Base-by-base conservation (phyloP, 1,139 yeast species). In the Lodderomyces theae region DNA sequence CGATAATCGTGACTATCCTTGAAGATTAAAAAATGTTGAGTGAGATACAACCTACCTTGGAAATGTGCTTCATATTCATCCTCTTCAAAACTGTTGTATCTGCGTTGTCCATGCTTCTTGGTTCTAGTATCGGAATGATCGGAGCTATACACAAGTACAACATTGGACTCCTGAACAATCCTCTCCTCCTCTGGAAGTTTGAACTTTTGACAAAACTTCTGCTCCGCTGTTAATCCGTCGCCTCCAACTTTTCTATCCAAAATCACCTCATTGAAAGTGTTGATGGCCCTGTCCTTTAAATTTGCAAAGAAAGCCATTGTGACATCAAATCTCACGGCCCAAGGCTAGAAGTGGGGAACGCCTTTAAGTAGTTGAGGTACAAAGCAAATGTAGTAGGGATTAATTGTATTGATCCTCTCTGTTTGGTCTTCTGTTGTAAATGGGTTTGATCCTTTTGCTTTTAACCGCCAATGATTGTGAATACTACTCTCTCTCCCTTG, bases 1-100 rank as follows among this genome's bases (percentile, higher is more conserved):
- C 81, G 73, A 35, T 73, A 69, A 54, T 88, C 95, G 49, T 79
- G 80, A 4, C 79, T 75, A 53, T 87, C 88, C 42, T 79, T 71
- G 56, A 89, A 89, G 24, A 87, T 78, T 38, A 92, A 57, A 57
- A 81, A 92, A 48, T 85, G 86, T 42, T 79, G 80, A 1, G 96
- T 86, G 34, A 90, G 61, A 50, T 67, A 82, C 13, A 90, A 52
- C 49, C 78, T 74, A 41, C 97, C 88, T 46, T 69, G 76, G 2
- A 73, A 73, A 17, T 59, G 31, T 5, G 11, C 11, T 6, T 34
- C 26, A 24, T 15, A 10, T 7, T 28, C 31, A 28, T 28, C 31
- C 18, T 28, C 31, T 16, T 28, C 31, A 8, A 15, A 15, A 5
- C n/a, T 10, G 18, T 15, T 13, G 31, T 28, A 28, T 28, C 31